A percentile compares a stretch with the other conserved stretches of the same genome.
These are phyloP conservation scores for Nakazawaea sp. DNA, from an alignment of 805 yeast genomes.

Conservation along the genomic window DNA sequence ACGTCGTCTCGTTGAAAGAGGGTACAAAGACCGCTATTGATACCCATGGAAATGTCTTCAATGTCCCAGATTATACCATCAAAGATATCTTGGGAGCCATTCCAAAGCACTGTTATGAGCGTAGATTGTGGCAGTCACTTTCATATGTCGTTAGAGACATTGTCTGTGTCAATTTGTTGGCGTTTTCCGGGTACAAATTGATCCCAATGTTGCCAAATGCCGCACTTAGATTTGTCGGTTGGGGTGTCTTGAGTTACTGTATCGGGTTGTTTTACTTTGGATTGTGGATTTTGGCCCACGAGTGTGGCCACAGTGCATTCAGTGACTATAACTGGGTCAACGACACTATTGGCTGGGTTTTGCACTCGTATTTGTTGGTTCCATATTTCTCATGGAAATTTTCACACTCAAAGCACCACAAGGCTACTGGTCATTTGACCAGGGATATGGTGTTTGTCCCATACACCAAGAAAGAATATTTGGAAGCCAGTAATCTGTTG, in stretches of 20 bases:
- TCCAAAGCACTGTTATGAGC: slow-evolving; percentile 69
- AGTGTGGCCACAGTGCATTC: slow-evolving; percentile 88
- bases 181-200: slow-evolving; percentile 43
- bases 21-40: slow-evolving; percentile 35
- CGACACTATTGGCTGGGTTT: slow-evolving; percentile 76
- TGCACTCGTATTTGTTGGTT: slow-evolving; percentile 72
- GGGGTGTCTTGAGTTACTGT: slow-evolving; percentile 44
- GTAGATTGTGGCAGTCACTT: slow-evolving; percentile 47
- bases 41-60: slow-evolving; percentile 53
- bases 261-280: slow-evolving; percentile 70
- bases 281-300: slow-evolving; percentile 82
- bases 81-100: slow-evolving; percentile 68
- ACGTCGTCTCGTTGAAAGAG: slow-evolving; percentile 18
- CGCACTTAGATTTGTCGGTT: slow-evolving; percentile 43
- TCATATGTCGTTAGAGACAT: slow-evolving; percentile 67
- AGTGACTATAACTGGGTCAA: slow-evolving; percentile 65
- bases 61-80: slow-evolving; percentile 70
- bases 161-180: slow-evolving; percentile 37
- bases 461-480: slow-evolving; percentile 51
- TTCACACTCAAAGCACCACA: slow-evolving; percentile 83
- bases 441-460: slow-evolving; percentile 88
- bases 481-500: slow-evolving; percentile 25
- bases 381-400: slow-evolving; percentile 87
- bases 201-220: slow-evolving; percentile 43
- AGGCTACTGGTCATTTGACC: slow-evolving; percentile 77